Evolutionary conservation across 1,139 yeast species (phyloP).

Genomic region (Saccharomyces hybrid): DNA sequence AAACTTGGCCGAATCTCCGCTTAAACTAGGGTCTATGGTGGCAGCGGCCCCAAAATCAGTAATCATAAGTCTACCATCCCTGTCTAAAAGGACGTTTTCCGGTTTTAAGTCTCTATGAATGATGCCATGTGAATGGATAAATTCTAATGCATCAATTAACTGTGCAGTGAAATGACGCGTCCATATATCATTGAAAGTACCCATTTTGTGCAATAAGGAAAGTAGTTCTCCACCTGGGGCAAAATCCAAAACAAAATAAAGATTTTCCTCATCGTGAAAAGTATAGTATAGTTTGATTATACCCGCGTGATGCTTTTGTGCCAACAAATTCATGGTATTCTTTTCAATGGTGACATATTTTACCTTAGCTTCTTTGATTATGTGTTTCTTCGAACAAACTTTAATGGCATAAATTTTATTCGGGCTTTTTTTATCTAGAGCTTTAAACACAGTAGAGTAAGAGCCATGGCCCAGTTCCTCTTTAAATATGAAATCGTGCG

Average conservation of each 20-base stretch:
- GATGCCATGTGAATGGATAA: constrained; percentile 68
- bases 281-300: constrained; percentile 84
- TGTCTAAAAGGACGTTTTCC: constrained; percentile 62
- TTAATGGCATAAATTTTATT: constrained; percentile 71
- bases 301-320: constrained; percentile 70
- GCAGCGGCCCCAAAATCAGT: constrained; percentile 82
- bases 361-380: constrained; percentile 88
- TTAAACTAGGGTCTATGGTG: constrained; percentile 35
- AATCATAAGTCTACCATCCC: constrained; percentile 58
- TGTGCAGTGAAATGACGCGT: constrained; percentile 70
- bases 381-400: constrained; percentile 85
- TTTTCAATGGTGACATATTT: constrained; percentile 95
- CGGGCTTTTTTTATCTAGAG: constrained; percentile 46
- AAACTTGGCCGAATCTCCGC: constrained; percentile 26
- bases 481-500: constrained; percentile 81
- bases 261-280: constrained; percentile 81
- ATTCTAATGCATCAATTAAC: constrained; percentile 63
- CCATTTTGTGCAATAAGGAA: constrained; percentile 66
- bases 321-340: constrained; percentile 73
- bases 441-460: constrained; percentile 87
- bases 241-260: constrained; percentile 86
- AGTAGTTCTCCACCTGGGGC: constrained; percentile 91
- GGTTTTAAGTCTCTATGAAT: constrained; percentile 80
- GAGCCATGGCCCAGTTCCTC: constrained; percentile 92
- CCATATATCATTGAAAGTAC: constrained; percentile 71